Conservation (phyloP, 2,329 filamentous ascomycete genomes). For the Orbilia ellipsospora region DNA sequence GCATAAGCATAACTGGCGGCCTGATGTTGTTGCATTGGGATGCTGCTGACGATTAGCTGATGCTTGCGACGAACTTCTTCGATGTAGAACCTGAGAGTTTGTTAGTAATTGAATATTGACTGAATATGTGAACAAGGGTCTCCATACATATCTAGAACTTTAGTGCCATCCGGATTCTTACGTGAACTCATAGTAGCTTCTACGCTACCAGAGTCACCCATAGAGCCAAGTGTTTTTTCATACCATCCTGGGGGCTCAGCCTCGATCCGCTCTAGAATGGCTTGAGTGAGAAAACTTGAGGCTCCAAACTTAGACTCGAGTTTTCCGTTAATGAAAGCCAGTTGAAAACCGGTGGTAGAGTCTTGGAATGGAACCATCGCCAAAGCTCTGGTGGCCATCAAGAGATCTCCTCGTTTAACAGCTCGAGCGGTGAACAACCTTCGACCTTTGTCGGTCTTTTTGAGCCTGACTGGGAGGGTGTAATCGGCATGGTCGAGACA, state of each 20-base stretch:
- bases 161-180: slow-evolving; percentile 26
- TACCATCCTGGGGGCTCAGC: slow-evolving; percentile 39
- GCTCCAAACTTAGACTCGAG: slow-evolving; percentile 36
- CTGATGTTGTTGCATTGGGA: slow-evolving; percentile 25
- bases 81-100: slow-evolving; percentile 26
- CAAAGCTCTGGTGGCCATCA: slow-evolving; percentile 42
- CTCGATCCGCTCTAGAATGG: slow-evolving; percentile 24
- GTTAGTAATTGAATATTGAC: not conserved
- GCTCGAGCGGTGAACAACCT: slow-evolving; percentile 43
- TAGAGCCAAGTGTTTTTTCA: slow-evolving; percentile 30
- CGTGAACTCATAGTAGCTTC: not conserved
- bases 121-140: not conserved
- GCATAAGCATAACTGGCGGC: not conserved
- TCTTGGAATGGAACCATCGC: slow-evolving; percentile 30
- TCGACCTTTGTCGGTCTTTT: slow-evolving; percentile 49
- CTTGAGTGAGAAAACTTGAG: slow-evolving; percentile 14
- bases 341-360: slow-evolving; percentile 4
- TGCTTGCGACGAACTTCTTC: slow-evolving; percentile 43
- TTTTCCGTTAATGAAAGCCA: slow-evolving; percentile 15
- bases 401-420: slow-evolving; percentile 45
- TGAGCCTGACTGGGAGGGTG: slow-evolving; percentile 36
- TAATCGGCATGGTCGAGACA: slow-evolving; percentile 42
- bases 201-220: slow-evolving; percentile 28
- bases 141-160: slow-evolving; percentile 30
- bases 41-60: slow-evolving; percentile 19